Evolutionary conservation across 139 green algal genomes (phyloP), one percentile per base, ranked within the genome.

Genomic region (Chlamydomonas eustigma): DNA sequence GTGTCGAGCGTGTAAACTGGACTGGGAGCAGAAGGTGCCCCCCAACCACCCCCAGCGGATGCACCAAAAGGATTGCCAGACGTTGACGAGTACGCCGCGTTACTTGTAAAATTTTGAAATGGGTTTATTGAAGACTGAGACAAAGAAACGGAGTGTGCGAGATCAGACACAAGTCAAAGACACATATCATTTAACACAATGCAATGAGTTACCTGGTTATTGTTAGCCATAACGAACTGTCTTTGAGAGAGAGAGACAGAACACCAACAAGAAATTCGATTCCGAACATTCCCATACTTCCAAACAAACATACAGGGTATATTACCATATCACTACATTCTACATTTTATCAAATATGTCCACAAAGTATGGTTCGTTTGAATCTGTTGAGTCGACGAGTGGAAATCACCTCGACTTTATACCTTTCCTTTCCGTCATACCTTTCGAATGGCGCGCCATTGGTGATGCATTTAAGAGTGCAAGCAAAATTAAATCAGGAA

Each of bases 321-420:
- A n/a, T n/a, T n/a, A n/a, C n/a, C n/a, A n/a, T n/a, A n/a, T n/a
- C n/a, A n/a, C n/a, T n/a, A n/a, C n/a, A n/a, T n/a, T n/a, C n/a
- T n/a, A n/a, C n/a, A n/a, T n/a, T n/a, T n/a, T n/a, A n/a, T n/a
- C n/a, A n/a, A n/a, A n/a, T n/a, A n/a, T n/a, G n/a, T n/a, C n/a
- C n/a, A n/a, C n/a, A n/a, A n/a, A n/a, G n/a, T n/a, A n/a, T n/a
- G n/a, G n/a, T n/a, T n/a, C n/a, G n/a, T n/a, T n/a, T n/a, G n/a
- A n/a, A n/a, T n/a, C n/a, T 18, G 44, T 18, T 58, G 44, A 12
- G 12, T 58, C 44, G 18, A 12, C 44, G 44, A 58, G 44, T 28
- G 58, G 6, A 70, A 70, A 70, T 28, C 6, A 28, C 8, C 78
- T 88, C 0, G 84, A 88, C 31, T 84, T 88, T 33, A 32, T 88